These are phyloP conservation scores for Fusarium praegraminearum DNA, from an alignment of 2,329 filamentous ascomycete genomes.

Conservation along the genomic window DNA sequence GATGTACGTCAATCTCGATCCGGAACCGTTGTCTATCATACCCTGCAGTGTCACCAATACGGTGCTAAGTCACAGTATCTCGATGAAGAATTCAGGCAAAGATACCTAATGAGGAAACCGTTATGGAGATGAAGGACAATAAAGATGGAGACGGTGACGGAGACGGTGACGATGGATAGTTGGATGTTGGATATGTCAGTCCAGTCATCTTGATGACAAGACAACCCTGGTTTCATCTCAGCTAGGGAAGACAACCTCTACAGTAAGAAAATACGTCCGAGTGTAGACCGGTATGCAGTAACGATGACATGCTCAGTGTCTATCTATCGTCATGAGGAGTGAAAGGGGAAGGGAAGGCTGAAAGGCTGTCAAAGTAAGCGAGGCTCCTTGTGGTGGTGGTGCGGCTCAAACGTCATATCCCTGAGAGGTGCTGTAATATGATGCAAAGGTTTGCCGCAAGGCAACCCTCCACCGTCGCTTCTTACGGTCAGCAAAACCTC, in stretches of 20 bases:
- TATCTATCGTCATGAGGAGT: conserved; percentile 24
- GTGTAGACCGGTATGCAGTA: background rate
- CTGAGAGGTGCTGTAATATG: conserved; percentile 31
- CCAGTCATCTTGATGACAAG: background rate
- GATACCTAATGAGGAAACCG: background rate
- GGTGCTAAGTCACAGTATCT: background rate
- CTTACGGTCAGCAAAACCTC: conserved; percentile 8
- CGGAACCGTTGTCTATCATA: background rate
- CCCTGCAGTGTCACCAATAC: conserved; percentile 1
- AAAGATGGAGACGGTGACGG: conserved; percentile 1
- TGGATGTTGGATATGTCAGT: background rate
- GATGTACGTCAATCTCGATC: conserved; percentile 15
- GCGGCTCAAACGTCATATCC: conserved; percentile 43
- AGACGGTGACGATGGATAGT: background rate
- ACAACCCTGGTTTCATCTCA: background rate
- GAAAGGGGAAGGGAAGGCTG: conserved; percentile 14
- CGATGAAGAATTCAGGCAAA: background rate
- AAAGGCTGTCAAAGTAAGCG: conserved; percentile 13
- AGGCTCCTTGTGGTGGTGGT: conserved; percentile 23
- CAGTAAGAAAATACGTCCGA: conserved; percentile 1
- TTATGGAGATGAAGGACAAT: conserved; percentile 18
- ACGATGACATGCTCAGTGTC: conserved; percentile 9
- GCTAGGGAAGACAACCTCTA: background rate
- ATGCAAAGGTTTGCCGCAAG: conserved; percentile 37
- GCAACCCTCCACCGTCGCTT: conserved; percentile 27